Percentiles rank a stretch among this genome's conserved stretches.
Evolutionary conservation across 495 filamentous ascomycete genomes (phyloP).

Genomic region (Penicillium lividum): DNA sequence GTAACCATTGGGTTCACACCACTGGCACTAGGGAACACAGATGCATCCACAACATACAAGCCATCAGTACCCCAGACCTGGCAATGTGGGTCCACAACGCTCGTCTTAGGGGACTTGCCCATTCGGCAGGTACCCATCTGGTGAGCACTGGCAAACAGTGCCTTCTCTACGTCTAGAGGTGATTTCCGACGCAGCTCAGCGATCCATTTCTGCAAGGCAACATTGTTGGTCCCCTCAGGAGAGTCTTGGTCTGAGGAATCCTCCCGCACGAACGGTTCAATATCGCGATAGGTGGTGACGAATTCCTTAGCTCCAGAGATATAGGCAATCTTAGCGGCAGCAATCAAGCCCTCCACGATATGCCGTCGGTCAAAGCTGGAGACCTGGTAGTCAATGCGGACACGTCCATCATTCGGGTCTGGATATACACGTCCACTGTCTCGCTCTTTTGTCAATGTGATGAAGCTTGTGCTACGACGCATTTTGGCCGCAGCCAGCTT

Average conservation of each 20-base stretch:
- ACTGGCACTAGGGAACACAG: constrained; percentile 84
- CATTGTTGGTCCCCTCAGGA: constrained; percentile 61
- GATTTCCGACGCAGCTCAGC: constrained; percentile 56
- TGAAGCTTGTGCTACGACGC: constrained; percentile 64
- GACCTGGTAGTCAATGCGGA: constrained; percentile 65
- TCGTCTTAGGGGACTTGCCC: constrained; percentile 56
- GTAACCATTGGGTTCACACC: constrained; percentile 96
- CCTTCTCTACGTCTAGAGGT: constrained; percentile 45
- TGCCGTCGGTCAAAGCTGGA: constrained; percentile 69
- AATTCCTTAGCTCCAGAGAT: constrained; percentile 78
- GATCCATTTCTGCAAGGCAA: constrained; percentile 69
- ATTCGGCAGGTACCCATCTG: constrained; percentile 93
- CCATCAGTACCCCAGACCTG: constrained; percentile 75
- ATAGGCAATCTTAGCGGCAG: constrained; percentile 72
- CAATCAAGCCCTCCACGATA: constrained; percentile 70
- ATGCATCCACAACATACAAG: constrained; percentile 81
- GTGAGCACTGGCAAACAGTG: constrained; percentile 67
- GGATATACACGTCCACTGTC: constrained; percentile 73
- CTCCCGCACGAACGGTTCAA: constrained; percentile 66
- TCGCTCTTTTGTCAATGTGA: constrained; percentile 70
- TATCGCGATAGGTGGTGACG: constrained; percentile 56
- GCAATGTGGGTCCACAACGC: constrained; percentile 75
- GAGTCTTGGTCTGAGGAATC: constrained; percentile 32
- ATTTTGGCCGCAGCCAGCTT: constrained; percentile 65
- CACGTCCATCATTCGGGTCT: constrained; percentile 65